These are phyloP conservation scores for Paraurostyla sp. DNA, from an alignment of 73 alveolate genomes.

Conservation along the genomic window DNA sequence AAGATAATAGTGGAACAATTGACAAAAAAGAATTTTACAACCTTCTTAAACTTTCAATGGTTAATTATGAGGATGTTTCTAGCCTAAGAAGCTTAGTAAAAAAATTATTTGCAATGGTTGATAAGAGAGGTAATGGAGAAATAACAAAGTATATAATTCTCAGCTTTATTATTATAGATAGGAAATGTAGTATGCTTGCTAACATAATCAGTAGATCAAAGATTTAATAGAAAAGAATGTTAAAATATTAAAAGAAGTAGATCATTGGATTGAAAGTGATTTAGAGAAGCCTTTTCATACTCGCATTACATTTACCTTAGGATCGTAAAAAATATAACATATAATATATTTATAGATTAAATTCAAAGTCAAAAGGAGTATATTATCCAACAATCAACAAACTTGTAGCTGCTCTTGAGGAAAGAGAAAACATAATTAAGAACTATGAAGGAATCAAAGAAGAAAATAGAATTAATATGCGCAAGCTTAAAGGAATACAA, in stretches of 20 bases:
- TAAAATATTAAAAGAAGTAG: conserved; percentile 71
- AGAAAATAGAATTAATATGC: conserved; percentile 44
- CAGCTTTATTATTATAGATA: conserved; percentile 26
- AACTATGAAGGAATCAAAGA: not conserved
- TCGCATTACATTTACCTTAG: conserved; percentile 70
- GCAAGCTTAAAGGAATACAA: conserved; percentile 20
- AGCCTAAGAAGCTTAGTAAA: conserved; percentile 75
- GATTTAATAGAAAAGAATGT: conserved; percentile 77
- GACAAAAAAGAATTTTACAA: conserved; percentile 83
- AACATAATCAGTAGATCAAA: conserved; percentile 62
- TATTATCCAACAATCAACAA: conserved; percentile 69
- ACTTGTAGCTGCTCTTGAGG: conserved; percentile 70
- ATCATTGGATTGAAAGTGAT: conserved; percentile 84
- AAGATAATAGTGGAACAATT: conserved; percentile 82
- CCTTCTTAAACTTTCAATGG: conserved; percentile 77
- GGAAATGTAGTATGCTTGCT: conserved; percentile 79
- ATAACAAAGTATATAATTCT: conserved; percentile 34
- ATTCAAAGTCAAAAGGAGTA: conserved; percentile 71
- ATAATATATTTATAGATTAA: conserved; percentile 47
- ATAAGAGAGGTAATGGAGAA: conserved; percentile 89
- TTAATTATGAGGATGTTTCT: conserved; percentile 78
- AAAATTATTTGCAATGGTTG: conserved; percentile 82
- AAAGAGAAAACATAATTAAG: conserved; percentile 68
- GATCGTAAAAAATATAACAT: conserved; percentile 48
- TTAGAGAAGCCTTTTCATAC: conserved; percentile 74